Conservation (phyloP, 352 stramenopile genomes). For the Peronospora destructor region DNA sequence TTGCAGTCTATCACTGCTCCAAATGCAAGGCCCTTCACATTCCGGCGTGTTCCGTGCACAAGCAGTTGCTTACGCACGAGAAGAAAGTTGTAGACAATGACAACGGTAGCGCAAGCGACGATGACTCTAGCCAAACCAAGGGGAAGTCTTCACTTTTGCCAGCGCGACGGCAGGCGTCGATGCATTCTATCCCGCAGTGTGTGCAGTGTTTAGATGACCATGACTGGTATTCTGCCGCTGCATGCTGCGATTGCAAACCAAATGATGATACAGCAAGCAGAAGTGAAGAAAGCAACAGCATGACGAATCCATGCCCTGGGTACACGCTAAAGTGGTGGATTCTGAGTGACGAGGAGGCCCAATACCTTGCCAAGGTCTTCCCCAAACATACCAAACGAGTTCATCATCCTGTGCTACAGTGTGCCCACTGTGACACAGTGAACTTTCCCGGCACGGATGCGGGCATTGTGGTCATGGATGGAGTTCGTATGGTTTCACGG, state of each 20-base stretch:
- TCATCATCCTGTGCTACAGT: slow-evolving; percentile 62
- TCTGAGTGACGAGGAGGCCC: slow-evolving; percentile 56
- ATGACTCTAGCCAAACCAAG: slow-evolving; percentile 1
- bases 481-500: slow-evolving; percentile 60
- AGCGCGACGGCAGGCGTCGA: slow-evolving; percentile 4
- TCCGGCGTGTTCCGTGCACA: slow-evolving; percentile 42
- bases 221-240: slow-evolving; percentile 32
- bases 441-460: slow-evolving; percentile 74
- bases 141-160: slow-evolving; percentile 2
- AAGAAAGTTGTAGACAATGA: slow-evolving; percentile 26
- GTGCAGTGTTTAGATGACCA: slow-evolving; percentile 42
- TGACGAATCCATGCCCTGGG: slow-evolving; percentile 6
- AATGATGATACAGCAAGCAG: slow-evolving; percentile 1
- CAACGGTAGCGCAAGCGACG: background rate
- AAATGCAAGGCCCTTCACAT: slow-evolving; percentile 46
- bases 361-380: slow-evolving; percentile 62
- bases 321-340: slow-evolving; percentile 61
- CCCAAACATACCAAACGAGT: slow-evolving; percentile 36
- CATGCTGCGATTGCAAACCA: slow-evolving; percentile 30
- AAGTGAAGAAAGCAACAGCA: slow-evolving; percentile 4
- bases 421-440: slow-evolving; percentile 64
- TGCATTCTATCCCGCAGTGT: slow-evolving; percentile 42
- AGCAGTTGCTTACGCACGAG: slow-evolving; percentile 45
- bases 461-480: slow-evolving; percentile 63
- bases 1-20: slow-evolving; percentile 55